phyloP scores from a whole-genome alignment of 352 stramenopile species.

The Phytophthora sojae region DNA sequence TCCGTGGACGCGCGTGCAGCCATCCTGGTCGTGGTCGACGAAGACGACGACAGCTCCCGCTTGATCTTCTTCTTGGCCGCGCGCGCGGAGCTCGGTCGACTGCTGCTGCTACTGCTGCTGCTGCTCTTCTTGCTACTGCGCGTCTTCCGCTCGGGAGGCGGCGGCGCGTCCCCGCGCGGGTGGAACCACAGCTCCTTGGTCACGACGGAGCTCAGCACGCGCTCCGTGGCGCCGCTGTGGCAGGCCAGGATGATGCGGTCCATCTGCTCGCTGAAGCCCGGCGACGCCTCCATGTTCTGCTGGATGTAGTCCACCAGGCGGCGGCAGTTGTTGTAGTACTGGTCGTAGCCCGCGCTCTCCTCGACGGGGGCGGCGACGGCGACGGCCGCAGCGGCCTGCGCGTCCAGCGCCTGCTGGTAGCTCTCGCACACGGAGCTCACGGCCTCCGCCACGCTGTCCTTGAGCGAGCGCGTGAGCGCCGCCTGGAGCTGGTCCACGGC shows the following conservation, averaged over 20 bases:
- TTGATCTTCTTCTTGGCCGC: slow-evolving; percentile 31
- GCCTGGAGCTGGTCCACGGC: slow-evolving; percentile 42
- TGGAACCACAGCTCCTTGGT: slow-evolving; percentile 75
- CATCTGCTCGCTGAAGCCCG: slow-evolving; percentile 69
- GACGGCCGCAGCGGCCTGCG: slow-evolving; percentile 5
- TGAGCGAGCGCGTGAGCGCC: slow-evolving; percentile 52
- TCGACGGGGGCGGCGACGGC: neutral
- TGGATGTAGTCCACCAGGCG: slow-evolving; percentile 70
- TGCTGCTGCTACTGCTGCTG: neutral
- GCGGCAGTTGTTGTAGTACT: slow-evolving; percentile 65
- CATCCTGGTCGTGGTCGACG: neutral
- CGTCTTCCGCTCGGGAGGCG: slow-evolving; percentile 3
- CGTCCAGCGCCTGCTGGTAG: slow-evolving; percentile 37
- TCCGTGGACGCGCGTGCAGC: slow-evolving; percentile 20
- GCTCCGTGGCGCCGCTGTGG: slow-evolving; percentile 63
- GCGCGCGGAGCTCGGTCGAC: neutral
- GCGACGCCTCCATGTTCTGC: slow-evolving; percentile 68
- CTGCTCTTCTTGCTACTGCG: slow-evolving; percentile 6
- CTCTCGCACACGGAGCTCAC: slow-evolving; percentile 59
- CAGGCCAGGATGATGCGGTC: slow-evolving; percentile 75
- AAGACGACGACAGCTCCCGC: slow-evolving; percentile 2
- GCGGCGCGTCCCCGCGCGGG: slow-evolving; percentile 17
- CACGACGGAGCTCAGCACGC: slow-evolving; percentile 61
- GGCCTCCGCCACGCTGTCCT: slow-evolving; percentile 55
- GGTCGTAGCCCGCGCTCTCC: slow-evolving; percentile 54